phyloP scores from a whole-genome alignment of 1,139 yeast genomes.

The Fermentozyma sake region DNA sequence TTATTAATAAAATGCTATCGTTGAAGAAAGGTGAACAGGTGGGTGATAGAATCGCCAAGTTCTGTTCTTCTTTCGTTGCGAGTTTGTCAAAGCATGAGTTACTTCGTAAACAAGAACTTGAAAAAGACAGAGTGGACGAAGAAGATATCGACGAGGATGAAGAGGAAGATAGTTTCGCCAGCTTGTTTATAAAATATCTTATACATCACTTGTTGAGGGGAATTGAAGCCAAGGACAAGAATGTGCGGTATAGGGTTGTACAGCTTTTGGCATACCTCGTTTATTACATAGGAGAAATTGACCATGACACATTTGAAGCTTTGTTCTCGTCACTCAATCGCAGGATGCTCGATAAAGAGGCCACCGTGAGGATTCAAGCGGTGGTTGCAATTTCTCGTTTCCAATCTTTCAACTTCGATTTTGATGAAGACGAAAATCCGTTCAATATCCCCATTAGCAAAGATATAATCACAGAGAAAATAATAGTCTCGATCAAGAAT shows the following conservation, averaged over 20 bases:
- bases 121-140: constrained; percentile 11
- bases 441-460: constrained; percentile 16
- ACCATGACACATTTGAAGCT: constrained; percentile 63
- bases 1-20: constrained; percentile 62
- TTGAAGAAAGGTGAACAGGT: constrained; percentile 65
- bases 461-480: constrained; percentile 38
- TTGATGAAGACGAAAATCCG: constrained; percentile 27
- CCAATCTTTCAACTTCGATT: constrained; percentile 50
- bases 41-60: constrained; percentile 76
- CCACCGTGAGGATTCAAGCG: constrained; percentile 76
- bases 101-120: constrained; percentile 5
- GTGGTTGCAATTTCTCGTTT: constrained; percentile 75
- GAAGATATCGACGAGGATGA: constrained; percentile 24
- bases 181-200: constrained; percentile 55
- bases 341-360: constrained; percentile 75
- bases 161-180: constrained; percentile 36
- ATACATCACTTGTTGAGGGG: constrained; percentile 71
- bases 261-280: constrained; percentile 74
- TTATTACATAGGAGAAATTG: constrained; percentile 71
- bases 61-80: constrained; percentile 63
- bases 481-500: constrained; percentile 57
- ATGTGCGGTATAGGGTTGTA: constrained; percentile 76
- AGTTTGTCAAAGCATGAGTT: constrained; percentile 37
- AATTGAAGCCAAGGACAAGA: constrained; percentile 67
- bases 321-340: constrained; percentile 57